Evolutionary conservation across 2,329 filamentous ascomycete genomes (phyloP).

Genomic region (Epicoccum sorghinum): DNA sequence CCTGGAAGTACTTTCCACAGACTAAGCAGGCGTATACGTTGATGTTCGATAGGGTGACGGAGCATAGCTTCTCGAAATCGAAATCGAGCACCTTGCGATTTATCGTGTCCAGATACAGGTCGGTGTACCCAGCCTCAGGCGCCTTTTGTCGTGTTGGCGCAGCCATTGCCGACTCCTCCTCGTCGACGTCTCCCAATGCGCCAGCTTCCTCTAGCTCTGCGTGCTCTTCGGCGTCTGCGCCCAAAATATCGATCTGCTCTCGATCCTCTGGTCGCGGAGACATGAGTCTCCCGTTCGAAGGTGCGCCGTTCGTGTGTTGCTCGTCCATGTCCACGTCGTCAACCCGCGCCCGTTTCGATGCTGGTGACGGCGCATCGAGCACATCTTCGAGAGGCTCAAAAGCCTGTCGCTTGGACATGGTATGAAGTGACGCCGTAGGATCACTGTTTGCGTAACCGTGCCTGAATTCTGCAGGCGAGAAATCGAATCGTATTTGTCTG

Average conservation of each 20-base stretch:
- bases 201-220: constrained; percentile 47
- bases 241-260: constrained; percentile 41
- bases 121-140: constrained; percentile 86
- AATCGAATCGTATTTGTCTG: background rate
- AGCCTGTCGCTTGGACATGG: constrained; percentile 57
- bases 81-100: constrained; percentile 92
- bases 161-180: constrained; percentile 48
- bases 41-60: constrained; percentile 93
- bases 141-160: constrained; percentile 72
- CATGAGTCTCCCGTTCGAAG: constrained; percentile 40
- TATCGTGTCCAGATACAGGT: constrained; percentile 97
- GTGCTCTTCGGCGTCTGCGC: constrained; percentile 45
- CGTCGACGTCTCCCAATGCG: constrained; percentile 36
- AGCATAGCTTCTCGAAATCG: constrained; percentile 98
- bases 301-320: constrained; percentile 28
- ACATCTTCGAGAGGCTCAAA: constrained; percentile 53
- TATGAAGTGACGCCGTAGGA: constrained; percentile 20
- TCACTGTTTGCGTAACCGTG: background rate
- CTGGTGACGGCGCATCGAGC: constrained; percentile 51
- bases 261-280: constrained; percentile 33
- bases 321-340: constrained; percentile 50
- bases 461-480: too few relatives aligned
- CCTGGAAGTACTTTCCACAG: constrained; percentile 97
- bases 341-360: constrained; percentile 55
- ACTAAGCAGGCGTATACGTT: constrained; percentile 98